Conservation (phyloP, 192 early-diverging fungal genomes). For the Backusella luteola region DNA sequence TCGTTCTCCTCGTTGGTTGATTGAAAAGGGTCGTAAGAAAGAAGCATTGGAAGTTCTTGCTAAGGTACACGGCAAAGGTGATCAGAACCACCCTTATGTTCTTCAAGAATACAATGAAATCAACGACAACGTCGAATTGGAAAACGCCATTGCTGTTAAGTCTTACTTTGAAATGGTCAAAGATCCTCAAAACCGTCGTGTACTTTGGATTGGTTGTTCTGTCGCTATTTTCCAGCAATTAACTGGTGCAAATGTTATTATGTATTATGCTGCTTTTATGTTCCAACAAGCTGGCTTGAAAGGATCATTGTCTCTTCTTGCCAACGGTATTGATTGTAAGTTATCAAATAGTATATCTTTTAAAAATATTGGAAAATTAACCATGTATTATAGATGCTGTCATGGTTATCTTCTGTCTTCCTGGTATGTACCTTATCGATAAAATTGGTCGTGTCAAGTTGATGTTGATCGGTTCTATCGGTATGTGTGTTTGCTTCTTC, state of each 20-base stretch:
- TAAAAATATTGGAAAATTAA: background rate
- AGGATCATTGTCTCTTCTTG: constrained; percentile 32
- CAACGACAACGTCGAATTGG: constrained; percentile 60
- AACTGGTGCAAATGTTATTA: constrained; percentile 80
- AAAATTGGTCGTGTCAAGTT: constrained; percentile 18
- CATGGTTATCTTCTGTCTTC: constrained; percentile 78
- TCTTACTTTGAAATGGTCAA: constrained; percentile 53
- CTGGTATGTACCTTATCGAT: constrained; percentile 78
- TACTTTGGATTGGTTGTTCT: constrained; percentile 50
- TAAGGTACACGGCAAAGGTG: constrained; percentile 18
- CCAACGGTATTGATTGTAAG: constrained; percentile 58
- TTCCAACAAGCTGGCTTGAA: constrained; percentile 45
- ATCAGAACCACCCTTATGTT: constrained; percentile 38
- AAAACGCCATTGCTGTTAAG: constrained; percentile 55
- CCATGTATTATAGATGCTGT: constrained; percentile 45
- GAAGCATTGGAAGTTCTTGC: constrained; percentile 50
- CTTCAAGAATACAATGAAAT: constrained; percentile 65
- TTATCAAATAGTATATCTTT: constrained; percentile 38
- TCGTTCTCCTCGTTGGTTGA: constrained; percentile 81
- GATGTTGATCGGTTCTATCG: constrained; percentile 18
- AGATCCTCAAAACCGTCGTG: constrained; percentile 46
- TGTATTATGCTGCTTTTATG: constrained; percentile 68
- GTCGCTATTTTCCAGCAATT: constrained; percentile 75
- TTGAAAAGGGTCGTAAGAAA: constrained; percentile 58
- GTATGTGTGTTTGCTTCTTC: constrained; percentile 22